Conservation (phyloP, 495 filamentous ascomycete genomes). For the Hypoxylon fuscum region DNA sequence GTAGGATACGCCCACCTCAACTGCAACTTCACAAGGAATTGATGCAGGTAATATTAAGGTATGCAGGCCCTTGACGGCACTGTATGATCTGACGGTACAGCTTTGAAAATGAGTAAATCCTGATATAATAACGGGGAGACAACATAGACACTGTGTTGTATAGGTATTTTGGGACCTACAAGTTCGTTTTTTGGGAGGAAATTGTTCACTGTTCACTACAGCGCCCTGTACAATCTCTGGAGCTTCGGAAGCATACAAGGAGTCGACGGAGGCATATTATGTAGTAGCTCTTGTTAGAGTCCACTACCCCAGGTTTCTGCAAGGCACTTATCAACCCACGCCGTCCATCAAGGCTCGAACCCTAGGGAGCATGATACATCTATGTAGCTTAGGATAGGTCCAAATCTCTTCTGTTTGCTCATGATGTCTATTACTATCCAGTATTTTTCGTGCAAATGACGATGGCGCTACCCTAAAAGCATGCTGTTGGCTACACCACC, state of each 20-base stretch:
- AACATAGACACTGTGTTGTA: slow-evolving; percentile 21
- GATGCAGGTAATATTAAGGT: slow-evolving; percentile 39
- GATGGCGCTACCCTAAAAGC: neutral
- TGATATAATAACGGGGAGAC: too few relatives aligned
- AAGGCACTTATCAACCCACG: slow-evolving; percentile 21
- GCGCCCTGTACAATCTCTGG: neutral
- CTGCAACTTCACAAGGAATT: slow-evolving; percentile 18
- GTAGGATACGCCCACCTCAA: slow-evolving; percentile 24
- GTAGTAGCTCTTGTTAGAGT: neutral
- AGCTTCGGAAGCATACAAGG: neutral
- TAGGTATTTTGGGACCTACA: neutral
- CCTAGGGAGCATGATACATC: slow-evolving; percentile 5
- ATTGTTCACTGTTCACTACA: too few relatives aligned
- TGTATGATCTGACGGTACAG: slow-evolving; percentile 13
- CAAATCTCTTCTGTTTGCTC: neutral
- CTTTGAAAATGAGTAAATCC: neutral
- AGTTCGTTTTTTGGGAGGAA: neutral
- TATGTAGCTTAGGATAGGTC: neutral
- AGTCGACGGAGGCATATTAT: slow-evolving; percentile 10
- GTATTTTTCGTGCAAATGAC: neutral
- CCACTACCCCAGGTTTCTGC: slow-evolving; percentile 40
- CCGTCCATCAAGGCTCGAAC: slow-evolving; percentile 4
- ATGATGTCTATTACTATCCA: neutral
- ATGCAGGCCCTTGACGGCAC: slow-evolving; percentile 21
- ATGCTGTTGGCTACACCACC: neutral